Evolutionary conservation across 345 rosid genomes (phyloP).

Genomic region (Psidium guajava): DNA sequence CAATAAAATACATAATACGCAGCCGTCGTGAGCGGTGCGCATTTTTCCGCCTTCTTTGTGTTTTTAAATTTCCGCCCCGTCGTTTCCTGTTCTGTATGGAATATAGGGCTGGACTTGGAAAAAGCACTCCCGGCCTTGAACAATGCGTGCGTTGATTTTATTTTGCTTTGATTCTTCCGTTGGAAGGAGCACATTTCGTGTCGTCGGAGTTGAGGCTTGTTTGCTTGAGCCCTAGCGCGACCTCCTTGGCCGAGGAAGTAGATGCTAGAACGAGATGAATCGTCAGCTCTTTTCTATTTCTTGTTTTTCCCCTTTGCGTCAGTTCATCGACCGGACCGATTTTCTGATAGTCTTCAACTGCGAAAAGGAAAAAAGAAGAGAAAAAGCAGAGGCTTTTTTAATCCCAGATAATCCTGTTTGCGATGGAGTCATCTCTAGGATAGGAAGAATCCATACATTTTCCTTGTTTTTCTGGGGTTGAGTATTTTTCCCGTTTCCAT

Average conservation of each 20-base stretch:
- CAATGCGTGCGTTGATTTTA: neutral
- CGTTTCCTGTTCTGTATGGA: neutral
- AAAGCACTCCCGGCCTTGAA: neutral
- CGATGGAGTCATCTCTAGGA: neutral
- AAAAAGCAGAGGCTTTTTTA: neutral
- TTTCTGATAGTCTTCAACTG: neutral
- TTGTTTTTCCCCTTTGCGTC: neutral
- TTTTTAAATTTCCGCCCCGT: too few species aligned
- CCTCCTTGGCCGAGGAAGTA: neutral
- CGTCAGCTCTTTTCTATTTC: neutral
- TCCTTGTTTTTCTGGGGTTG: neutral
- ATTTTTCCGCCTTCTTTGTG: too few species aligned
- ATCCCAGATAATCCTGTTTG: neutral
- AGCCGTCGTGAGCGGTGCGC: too few species aligned
- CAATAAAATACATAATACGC: too few species aligned
- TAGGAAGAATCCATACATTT: neutral
- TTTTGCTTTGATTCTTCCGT: too few species aligned
- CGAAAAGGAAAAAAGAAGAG: fast-evolving
- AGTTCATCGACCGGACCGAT: neutral
- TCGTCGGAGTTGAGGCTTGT: neutral
- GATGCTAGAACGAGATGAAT: neutral
- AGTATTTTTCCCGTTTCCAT: neutral
- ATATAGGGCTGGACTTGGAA: neutral
- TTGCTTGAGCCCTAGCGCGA: neutral
- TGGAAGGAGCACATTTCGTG: neutral